A percentile compares a stretch with the other conserved stretches of the same genome.
phyloP scores from a whole-genome alignment of 441 rosid species.

The Jatropha podagrica region DNA sequence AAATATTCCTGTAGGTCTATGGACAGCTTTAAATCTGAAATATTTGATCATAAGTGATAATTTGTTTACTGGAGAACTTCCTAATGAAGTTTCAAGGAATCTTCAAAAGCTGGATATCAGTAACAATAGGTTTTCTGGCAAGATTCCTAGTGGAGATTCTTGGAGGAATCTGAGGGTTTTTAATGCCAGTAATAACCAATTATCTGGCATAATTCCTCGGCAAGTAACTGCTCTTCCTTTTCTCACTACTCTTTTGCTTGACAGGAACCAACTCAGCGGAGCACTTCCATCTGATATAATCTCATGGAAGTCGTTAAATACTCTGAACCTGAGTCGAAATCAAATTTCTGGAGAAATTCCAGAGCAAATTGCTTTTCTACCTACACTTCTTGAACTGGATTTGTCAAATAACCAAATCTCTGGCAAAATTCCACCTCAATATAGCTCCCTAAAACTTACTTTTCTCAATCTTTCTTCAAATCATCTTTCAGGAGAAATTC shows the following conservation, averaged over 20 bases:
- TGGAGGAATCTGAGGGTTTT: constrained; percentile 41
- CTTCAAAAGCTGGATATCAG: constrained; percentile 40
- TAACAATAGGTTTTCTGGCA: constrained; percentile 51
- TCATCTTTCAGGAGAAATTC: constrained; percentile 48
- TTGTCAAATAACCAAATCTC: constrained; percentile 65
- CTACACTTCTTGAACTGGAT: constrained; percentile 47
- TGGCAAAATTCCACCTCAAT: constrained; percentile 57
- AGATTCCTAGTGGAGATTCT: constrained; percentile 33
- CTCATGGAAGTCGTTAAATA: constrained; percentile 44
- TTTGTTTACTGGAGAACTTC: constrained; percentile 48
- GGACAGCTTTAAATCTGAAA: constrained; percentile 38
- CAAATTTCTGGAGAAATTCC: constrained; percentile 53
- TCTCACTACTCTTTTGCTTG: constrained; percentile 39
- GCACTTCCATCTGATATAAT: constrained; percentile 40
- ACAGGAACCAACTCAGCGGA: constrained; percentile 48
- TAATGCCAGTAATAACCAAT: constrained; percentile 48
- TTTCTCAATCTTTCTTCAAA: constrained; percentile 59
- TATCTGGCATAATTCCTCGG: constrained; percentile 44
- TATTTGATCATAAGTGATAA: constrained; percentile 33
- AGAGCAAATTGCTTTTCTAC: constrained; percentile 36
- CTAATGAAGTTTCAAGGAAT: constrained; percentile 33
- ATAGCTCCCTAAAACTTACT: constrained; percentile 14
- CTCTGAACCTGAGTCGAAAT: constrained; percentile 45
- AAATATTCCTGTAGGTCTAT: constrained; percentile 49
- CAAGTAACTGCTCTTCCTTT: constrained; percentile 40